A percentile compares a stretch with the other conserved stretches of the same genome.
Evolutionary conservation across 2,329 filamentous ascomycete species (phyloP).

Genomic region (Colletotrichum spaethianum): DNA sequence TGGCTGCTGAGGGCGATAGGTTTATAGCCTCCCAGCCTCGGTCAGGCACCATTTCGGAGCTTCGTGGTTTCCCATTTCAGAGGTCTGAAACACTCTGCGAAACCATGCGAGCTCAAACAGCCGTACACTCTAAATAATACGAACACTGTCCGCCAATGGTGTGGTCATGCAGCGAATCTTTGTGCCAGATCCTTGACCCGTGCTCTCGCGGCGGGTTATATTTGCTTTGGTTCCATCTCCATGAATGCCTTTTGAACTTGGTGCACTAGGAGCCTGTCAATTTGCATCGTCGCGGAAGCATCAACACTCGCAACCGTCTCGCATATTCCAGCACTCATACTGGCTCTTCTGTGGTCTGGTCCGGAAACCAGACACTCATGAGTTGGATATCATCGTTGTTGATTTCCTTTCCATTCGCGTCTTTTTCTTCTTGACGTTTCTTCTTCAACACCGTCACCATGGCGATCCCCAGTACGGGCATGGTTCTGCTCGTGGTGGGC

Average conservation of each 20-base stretch:
- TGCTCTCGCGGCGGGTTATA: conserved; percentile 10
- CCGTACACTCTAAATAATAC: conserved; percentile 6
- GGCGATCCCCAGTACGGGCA: conserved; percentile 5
- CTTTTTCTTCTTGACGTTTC: not conserved
- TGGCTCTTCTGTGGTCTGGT: not conserved
- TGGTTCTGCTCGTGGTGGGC: conserved; percentile 17
- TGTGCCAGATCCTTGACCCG: not conserved
- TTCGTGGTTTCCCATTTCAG: not conserved
- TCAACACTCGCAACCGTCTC: too few species aligned
- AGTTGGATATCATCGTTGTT: not conserved
- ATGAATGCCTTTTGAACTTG: not conserved
- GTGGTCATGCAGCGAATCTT: not conserved
- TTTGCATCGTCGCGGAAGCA: too few species aligned
- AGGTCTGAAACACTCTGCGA: conserved; percentile 27
- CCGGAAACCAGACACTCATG: not conserved
- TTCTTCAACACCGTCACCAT: not conserved
- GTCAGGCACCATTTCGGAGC: conserved; percentile 4
- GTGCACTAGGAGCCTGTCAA: too few species aligned
- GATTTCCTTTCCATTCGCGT: not conserved
- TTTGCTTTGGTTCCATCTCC: conserved; percentile 6
- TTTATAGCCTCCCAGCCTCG: conserved; percentile 16
- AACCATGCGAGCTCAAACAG: conserved; percentile 28
- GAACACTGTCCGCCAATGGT: conserved; percentile 10
- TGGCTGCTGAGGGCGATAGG: not conserved
- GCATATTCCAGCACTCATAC: not conserved